Percentiles rank a stretch among this genome's conserved stretches.
Evolutionary conservation across 805 yeast species (phyloP).

Genomic region (Pichia kluyveri): DNA sequence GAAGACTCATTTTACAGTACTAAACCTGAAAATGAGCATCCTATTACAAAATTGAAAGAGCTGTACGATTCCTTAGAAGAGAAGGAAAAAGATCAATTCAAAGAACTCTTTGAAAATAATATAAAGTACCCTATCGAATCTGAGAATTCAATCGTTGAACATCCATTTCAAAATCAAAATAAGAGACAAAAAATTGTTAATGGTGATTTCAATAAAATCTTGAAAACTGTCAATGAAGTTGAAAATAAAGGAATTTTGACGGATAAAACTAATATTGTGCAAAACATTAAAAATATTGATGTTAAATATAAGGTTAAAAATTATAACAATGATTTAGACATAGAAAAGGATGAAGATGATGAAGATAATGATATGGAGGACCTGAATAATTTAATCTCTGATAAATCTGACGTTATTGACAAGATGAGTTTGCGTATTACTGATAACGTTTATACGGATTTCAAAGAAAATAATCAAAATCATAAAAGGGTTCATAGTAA

Average conservation of each 20-base stretch:
- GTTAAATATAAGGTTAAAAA: too few relatives aligned
- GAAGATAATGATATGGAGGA: background rate
- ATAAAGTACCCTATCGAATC: too few relatives aligned
- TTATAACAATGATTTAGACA: background rate
- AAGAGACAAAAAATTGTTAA: background rate
- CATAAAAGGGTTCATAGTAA: background rate
- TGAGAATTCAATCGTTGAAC: background rate
- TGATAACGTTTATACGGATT: background rate
- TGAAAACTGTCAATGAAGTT: background rate
- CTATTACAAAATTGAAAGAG: slow-evolving; percentile 1
- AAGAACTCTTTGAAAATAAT: background rate
- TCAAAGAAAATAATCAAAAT: background rate
- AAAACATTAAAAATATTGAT: too few relatives aligned
- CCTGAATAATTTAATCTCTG: background rate
- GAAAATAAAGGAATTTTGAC: background rate
- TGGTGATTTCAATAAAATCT: background rate
- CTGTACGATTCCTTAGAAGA: slow-evolving; percentile 1
- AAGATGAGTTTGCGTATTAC: slow-evolving; percentile 1
- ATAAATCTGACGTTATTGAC: slow-evolving; percentile 6
- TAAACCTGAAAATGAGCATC: slow-evolving; percentile 6
- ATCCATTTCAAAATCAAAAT: background rate
- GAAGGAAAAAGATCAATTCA: slow-evolving; percentile 1
- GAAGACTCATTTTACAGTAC: slow-evolving; percentile 10
- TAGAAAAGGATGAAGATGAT: background rate
- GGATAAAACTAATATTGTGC: background rate